Base-by-base conservation (phyloP, 2,329 filamentous ascomycete species). In the Pseudopithomyces chartarum region DNA sequence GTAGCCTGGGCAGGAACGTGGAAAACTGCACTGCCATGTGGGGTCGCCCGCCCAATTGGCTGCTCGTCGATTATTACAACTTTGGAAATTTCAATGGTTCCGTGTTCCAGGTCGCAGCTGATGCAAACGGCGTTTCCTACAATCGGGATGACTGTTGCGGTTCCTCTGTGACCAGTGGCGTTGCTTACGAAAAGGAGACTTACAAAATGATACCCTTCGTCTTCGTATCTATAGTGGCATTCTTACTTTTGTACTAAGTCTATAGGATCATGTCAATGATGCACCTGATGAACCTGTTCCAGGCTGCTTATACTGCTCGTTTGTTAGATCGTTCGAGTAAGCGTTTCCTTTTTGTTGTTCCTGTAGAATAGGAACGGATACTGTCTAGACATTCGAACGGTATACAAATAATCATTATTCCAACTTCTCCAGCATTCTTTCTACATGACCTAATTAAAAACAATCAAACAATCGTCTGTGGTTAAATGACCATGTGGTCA, bases 81-180 rank as follows among this genome's bases (percentile, higher is more conserved):
- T 62, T 60, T 34, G 73, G 73, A 22, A 65, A 67, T 44, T 68
- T 70, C 58, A 69, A 70, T 38, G 73, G 73, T 10, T 67, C 63
- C 29, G 73, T 75, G 19, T 76, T 76, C 52, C 45, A 71, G 49
- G 73, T 75, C 22, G 73, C 73, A 3, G 73, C 73, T 8, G 58
- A 34, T 1, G 84, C 86, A 65, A 94, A 93, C 17, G 59, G 60
- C 26, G 69, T 72, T 1, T 47, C 58, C 3, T 73, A 68, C 26
- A 55, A 67, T 12, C 56, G 58, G 7, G 43, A 53, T 1, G 57
- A 58, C 3, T 73, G 68, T 48, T 73, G 70, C 46, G 67, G 68
- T 7, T 39, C 52, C 10, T 4, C 33, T 6, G 33, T 42, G 23
- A 40, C 32, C 13, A 44, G 34, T 26, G 43, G 29, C 20, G 44